A percentile compares a stretch with the other conserved stretches of the same genome.
Evolutionary conservation across 352 stramenopile genomes (phyloP).

Genomic region (Peronospora tabacina): DNA sequence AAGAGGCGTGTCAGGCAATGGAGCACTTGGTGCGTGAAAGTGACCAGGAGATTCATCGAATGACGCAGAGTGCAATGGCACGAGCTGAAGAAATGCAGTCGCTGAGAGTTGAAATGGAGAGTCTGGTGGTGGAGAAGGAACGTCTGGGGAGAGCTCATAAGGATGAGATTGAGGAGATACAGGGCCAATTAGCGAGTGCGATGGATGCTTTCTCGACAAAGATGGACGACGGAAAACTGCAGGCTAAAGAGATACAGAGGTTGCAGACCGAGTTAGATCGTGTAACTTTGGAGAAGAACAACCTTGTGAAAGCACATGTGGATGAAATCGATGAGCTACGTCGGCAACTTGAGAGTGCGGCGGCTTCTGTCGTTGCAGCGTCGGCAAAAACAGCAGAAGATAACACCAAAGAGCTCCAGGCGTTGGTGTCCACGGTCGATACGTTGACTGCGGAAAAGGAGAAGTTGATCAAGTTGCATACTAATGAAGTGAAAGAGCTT

Average conservation of each 20-base stretch:
- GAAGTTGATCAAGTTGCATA: neutral
- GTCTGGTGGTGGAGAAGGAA: constrained; percentile 20
- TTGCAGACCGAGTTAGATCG: constrained; percentile 13
- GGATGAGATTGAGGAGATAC: constrained; percentile 22
- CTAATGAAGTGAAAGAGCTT: constrained; percentile 5
- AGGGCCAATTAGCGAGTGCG: constrained; percentile 21
- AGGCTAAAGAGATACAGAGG: constrained; percentile 10
- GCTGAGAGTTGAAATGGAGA: constrained; percentile 21
- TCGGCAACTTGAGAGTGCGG: constrained; percentile 18
- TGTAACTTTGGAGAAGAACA: constrained; percentile 7
- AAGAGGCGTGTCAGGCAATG: constrained; percentile 38
- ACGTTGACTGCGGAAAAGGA: constrained; percentile 4
- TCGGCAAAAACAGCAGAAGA: neutral
- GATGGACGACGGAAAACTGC: constrained; percentile 3
- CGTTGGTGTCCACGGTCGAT: constrained; percentile 3
- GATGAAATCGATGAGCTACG: constrained; percentile 19
- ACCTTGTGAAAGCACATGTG: constrained; percentile 3
- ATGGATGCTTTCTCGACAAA: constrained; percentile 16
- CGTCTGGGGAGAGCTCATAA: constrained; percentile 12
- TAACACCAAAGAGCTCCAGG: constrained; percentile 2
- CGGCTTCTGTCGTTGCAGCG: neutral
- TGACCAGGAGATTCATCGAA: constrained; percentile 35
- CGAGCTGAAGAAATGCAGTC: constrained; percentile 31
- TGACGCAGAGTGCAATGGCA: constrained; percentile 26
- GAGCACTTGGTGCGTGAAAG: constrained; percentile 34